phyloP scores from a whole-genome alignment of 805 yeast species.

The Saturnispora saitoi region DNA sequence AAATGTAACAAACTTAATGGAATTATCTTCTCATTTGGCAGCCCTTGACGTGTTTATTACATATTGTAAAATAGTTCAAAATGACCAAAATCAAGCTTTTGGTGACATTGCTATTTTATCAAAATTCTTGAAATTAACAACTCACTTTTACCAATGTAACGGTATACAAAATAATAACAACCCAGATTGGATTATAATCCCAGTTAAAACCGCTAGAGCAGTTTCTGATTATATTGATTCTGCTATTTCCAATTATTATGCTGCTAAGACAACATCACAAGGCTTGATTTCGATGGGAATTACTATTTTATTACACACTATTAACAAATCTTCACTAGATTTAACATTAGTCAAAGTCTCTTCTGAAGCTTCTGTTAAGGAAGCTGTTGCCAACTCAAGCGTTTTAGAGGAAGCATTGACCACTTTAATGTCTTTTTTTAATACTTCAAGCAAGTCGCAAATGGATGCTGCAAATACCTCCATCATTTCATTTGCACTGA shows the following conservation, averaged over 20 bases:
- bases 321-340: constrained; percentile 18
- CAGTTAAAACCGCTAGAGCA: constrained; percentile 33
- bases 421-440: constrained; percentile 54
- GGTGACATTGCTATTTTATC: constrained; percentile 37
- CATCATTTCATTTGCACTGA: constrained; percentile 38
- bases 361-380: background rate
- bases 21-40: constrained; percentile 49
- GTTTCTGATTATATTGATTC: constrained; percentile 27
- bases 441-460: constrained; percentile 54
- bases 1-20: constrained; percentile 45
- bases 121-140: constrained; percentile 28
- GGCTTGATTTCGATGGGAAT: constrained; percentile 27
- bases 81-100: constrained; percentile 27
- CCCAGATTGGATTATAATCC: constrained; percentile 39
- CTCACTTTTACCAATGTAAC: constrained; percentile 18
- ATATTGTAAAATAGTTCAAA: constrained; percentile 22
- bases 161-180: constrained; percentile 15
- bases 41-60: constrained; percentile 29
- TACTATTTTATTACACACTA: constrained; percentile 32
- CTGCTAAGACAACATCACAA: background rate
- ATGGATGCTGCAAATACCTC: constrained; percentile 48
- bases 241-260: constrained; percentile 10
- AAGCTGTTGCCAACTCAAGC: background rate
- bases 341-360: constrained; percentile 15
- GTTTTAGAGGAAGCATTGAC: constrained; percentile 17